Percentiles rank a stretch among this genome's conserved stretches.
phyloP scores from a whole-genome alignment of 208 protist species.

The Sergeia podlipaevii region DNA sequence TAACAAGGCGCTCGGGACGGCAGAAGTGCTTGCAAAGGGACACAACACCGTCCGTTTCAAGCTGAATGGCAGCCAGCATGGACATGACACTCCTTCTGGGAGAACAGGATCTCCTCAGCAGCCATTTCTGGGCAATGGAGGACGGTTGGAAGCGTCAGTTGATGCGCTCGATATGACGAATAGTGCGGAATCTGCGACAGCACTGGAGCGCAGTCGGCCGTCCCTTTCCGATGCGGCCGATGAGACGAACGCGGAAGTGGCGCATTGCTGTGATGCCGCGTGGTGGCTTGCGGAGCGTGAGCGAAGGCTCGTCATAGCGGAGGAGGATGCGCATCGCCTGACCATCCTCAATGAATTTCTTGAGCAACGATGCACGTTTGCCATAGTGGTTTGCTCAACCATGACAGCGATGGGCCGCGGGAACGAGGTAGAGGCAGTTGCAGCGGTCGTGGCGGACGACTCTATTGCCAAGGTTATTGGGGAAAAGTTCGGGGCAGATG shows the following conservation, averaged over 20 bases:
- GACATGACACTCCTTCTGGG: no score
- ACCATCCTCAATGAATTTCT: constrained; percentile 6
- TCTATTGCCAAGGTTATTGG: constrained; percentile 28
- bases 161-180: no score
- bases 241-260: not conserved
- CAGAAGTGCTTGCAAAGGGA: not conserved
- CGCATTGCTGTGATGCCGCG: constrained; percentile 5
- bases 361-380: not conserved
- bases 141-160: no score
- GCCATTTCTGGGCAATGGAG: no score
- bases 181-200: no score
- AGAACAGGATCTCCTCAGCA: no score
- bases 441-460: not conserved
- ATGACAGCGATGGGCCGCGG: not conserved
- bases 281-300: constrained; percentile 13
- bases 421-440: not conserved
- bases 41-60: constrained; percentile 5
- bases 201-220: no score
- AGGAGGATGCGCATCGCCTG: constrained; percentile 4
- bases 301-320: not conserved
- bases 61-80: no score
- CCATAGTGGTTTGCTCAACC: not conserved
- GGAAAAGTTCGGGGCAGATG: constrained; percentile 24
- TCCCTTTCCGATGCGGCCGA: no score
- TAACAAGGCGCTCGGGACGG: not conserved